A percentile compares a stretch with the other conserved stretches of the same genome.
Conservation (phyloP, 2,329 filamentous ascomycete genomes). For the Lasiodiplodia sp. region DNA sequence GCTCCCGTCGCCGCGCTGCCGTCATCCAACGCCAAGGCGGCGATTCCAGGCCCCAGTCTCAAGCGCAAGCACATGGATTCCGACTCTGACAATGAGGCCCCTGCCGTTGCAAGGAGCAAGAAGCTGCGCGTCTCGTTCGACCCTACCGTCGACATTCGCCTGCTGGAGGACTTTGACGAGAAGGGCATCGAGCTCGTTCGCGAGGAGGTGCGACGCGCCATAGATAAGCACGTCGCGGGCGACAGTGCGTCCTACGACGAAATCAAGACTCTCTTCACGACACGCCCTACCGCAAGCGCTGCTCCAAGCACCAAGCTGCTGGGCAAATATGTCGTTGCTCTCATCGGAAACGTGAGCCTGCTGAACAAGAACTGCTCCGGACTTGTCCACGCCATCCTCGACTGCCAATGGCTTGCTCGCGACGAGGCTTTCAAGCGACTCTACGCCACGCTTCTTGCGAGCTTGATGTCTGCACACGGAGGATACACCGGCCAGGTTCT, state of each 20-base stretch:
- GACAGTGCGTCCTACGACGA: slow-evolving; percentile 65
- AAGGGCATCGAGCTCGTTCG: slow-evolving; percentile 65
- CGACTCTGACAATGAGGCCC: slow-evolving; percentile 41
- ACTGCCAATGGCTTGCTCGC: slow-evolving; percentile 68
- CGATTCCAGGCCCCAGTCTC: slow-evolving; percentile 42
- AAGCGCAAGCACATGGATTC: slow-evolving; percentile 47
- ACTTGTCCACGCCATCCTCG: slow-evolving; percentile 64
- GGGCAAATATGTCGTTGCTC: slow-evolving; percentile 65
- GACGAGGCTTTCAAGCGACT: slow-evolving; percentile 66
- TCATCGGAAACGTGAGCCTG: slow-evolving; percentile 63
- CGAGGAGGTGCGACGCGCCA: slow-evolving; percentile 67
- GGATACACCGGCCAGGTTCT: slow-evolving; percentile 78
- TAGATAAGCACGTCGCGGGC: slow-evolving; percentile 60
- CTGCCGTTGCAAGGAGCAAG: slow-evolving; percentile 47
- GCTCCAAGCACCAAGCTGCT: slow-evolving; percentile 61
- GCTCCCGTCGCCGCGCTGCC: slow-evolving; percentile 38
- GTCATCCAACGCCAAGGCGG: slow-evolving; percentile 36
- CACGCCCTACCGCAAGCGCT: slow-evolving; percentile 56
- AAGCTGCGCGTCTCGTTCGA: slow-evolving; percentile 58
- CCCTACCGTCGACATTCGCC: slow-evolving; percentile 55
- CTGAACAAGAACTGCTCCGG: slow-evolving; percentile 65
- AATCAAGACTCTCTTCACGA: slow-evolving; percentile 61
- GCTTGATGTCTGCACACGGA: slow-evolving; percentile 81
- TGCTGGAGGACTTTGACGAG: slow-evolving; percentile 55
- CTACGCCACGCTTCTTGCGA: slow-evolving; percentile 64